phyloP scores from a whole-genome alignment of 352 stramenopile species.

The Globisporangium barbulae region DNA sequence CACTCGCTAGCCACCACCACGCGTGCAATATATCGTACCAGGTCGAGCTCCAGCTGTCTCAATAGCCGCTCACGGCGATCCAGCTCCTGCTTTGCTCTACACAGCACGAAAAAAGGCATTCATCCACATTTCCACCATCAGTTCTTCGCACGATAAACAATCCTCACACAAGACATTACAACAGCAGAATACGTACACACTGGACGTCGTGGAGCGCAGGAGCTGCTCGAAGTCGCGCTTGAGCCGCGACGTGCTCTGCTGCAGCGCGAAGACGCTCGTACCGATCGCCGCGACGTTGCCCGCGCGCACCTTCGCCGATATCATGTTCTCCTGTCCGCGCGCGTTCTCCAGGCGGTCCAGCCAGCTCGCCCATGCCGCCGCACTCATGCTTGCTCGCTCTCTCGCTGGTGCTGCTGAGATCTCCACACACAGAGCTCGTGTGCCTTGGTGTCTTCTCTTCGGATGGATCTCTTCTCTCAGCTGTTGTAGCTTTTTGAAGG shows the following conservation, averaged over 20 bases:
- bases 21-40: conserved; percentile 25
- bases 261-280: conserved; percentile 80
- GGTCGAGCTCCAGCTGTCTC: conserved; percentile 55
- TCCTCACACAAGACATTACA: background rate
- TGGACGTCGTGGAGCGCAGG: conserved; percentile 37
- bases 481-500: conserved; percentile 11
- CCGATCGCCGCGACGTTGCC: conserved; percentile 59
- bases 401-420: background rate
- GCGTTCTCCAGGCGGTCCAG: conserved; percentile 80
- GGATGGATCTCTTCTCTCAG: conserved; percentile 9
- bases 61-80: conserved; percentile 63
- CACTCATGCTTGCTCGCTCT: conserved; percentile 39
- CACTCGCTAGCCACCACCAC: background rate
- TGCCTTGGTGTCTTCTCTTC: conserved; percentile 2
- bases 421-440: background rate
- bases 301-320: conserved; percentile 63
- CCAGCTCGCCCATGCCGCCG: conserved; percentile 72
- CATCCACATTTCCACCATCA: background rate
- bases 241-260: conserved; percentile 79
- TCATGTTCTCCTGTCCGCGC: conserved; percentile 55
- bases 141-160: background rate
- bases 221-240: conserved; percentile 83
- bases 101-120: background rate
- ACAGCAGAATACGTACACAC: conserved; percentile 40
- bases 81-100: conserved; percentile 67